Percentiles rank a stretch among this genome's conserved stretches.
Evolutionary conservation across 2,329 filamentous ascomycete species (phyloP).

Genomic region (Zalaria obscura): DNA sequence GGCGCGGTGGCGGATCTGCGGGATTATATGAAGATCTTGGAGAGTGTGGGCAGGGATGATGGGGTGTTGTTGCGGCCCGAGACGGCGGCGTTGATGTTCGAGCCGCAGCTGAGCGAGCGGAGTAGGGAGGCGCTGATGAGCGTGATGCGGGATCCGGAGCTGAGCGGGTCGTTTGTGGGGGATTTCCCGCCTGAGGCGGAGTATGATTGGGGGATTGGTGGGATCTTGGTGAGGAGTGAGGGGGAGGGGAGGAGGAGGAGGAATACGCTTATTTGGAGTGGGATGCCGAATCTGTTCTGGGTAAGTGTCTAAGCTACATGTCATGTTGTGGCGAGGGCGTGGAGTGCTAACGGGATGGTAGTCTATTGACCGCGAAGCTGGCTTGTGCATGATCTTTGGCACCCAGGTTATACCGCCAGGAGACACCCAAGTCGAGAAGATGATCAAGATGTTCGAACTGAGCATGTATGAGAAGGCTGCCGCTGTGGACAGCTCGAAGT

Average conservation of each 20-base stretch:
- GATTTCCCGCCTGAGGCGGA: conserved; percentile 15
- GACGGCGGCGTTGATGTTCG: conserved; percentile 32
- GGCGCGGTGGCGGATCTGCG: conserved; percentile 17
- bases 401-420: conserved; percentile 29
- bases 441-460: conserved; percentile 24
- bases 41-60: conserved; percentile 35
- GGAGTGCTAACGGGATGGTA: background rate
- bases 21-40: conserved; percentile 32
- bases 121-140: conserved; percentile 12
- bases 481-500: conserved; percentile 3
- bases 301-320: conserved; percentile 10
- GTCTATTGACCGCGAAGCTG: conserved; percentile 22
- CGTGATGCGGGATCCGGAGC: conserved; percentile 15
- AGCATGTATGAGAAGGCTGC: conserved; percentile 21
- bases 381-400: conserved; percentile 27
- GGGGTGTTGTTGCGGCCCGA: conserved; percentile 29
- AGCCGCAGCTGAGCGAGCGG: conserved; percentile 26
- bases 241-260: conserved; percentile 22
- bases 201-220: conserved; percentile 27
- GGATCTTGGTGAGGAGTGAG: conserved; percentile 26
- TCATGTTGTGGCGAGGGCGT: background rate
- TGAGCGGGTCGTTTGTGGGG: conserved; percentile 18
- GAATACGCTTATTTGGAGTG: conserved; percentile 30
- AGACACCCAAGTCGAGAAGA: conserved; percentile 20
- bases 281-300: conserved; percentile 34